Evolutionary conservation across 1,284 basidiomycete genomes (phyloP), one percentile per base, ranked within the genome.

Genomic region (Tilletiaria anomala): DNA sequence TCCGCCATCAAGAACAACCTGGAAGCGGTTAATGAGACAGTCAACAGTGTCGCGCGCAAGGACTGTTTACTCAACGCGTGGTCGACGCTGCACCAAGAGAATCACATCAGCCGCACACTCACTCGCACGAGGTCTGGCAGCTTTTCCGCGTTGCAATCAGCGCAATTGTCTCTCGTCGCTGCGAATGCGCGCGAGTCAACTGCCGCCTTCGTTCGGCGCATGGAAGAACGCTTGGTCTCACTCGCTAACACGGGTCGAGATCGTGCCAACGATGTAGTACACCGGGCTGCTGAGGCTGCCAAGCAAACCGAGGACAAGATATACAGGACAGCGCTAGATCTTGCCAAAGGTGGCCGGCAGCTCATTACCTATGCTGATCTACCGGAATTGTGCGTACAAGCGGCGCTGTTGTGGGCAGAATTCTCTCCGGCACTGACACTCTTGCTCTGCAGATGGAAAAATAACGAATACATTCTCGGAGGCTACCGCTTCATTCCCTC

Each of bases 401-500:
- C n/a, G n/a, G n/a, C n/a, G n/a, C 20, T 16, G 20, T 34, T 34
- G 32, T 17, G 20, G 17, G 20, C 20, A 34, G 32, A 34, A 16
- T 17, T 34, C 20, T 34, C 17, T 20, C 35, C 5, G n/a, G n/a
- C n/a, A 37, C n/a, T 26, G 15, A 15, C 12, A n/a, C n/a, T n/a
- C n/a, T n/a, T n/a, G n/a, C n/a, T n/a, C n/a, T n/a, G n/a, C n/a
- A n/a, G n/a, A n/a, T 66, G 63, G 58, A 53, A 53, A 37, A 66
- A 66, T 45, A 66, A 66, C 44, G 58, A 63, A 42, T 51, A 56
- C 41, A 66, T 65, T 34, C 38, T 61, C 3, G 58, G 58, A 6
- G 64, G 61, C 21, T 66, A 65, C 35, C 55, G 64, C 24, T 66
- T 66, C 47, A 66, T 66, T 22, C 64, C 64, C 4, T 39, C 53